Evolutionary conservation across 164 flowering plant species (phyloP).

Genomic region (Berberis vulgaris): DNA sequence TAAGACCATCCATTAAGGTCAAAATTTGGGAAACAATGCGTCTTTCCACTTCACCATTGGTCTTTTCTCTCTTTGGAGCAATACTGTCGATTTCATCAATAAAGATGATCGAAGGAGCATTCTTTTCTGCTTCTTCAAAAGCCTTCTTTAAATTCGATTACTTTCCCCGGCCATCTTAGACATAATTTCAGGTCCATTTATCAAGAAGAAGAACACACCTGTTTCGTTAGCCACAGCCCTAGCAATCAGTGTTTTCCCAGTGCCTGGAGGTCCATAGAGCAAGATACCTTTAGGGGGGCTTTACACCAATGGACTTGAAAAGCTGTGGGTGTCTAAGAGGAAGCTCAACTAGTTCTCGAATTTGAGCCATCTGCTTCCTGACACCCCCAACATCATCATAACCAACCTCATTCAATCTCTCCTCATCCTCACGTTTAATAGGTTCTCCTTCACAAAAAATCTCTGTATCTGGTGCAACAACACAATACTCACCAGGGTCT

Average conservation of each 20-base stretch:
- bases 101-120: slow-evolving; percentile 15
- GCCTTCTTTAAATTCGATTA: slow-evolving; percentile 26
- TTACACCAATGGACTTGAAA: too few species aligned
- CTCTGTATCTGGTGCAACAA: slow-evolving; percentile 1
- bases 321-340: too few species aligned
- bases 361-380: background rate
- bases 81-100: slow-evolving; percentile 6
- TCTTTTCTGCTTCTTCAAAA: slow-evolving; percentile 22
- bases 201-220: slow-evolving; percentile 27
- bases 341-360: slow-evolving; percentile 23
- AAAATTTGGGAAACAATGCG: slow-evolving; percentile 3
- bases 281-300: too few species aligned
- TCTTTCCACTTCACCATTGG: slow-evolving; percentile 15
- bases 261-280: background rate
- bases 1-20: slow-evolving; percentile 18
- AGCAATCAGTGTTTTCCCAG: slow-evolving; percentile 30
- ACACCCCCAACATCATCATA: slow-evolving; percentile 1
- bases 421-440: background rate
- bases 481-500: background rate
- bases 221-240: slow-evolving; percentile 31
- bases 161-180: slow-evolving; percentile 30
- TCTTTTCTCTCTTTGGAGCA: slow-evolving; percentile 14
- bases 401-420: background rate
- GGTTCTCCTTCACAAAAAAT: slow-evolving; percentile 3
- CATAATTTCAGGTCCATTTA: slow-evolving; percentile 33